Evolutionary conservation across 2,329 filamentous ascomycete genomes (phyloP).

Genomic region (Aureobasidium sp.): DNA sequence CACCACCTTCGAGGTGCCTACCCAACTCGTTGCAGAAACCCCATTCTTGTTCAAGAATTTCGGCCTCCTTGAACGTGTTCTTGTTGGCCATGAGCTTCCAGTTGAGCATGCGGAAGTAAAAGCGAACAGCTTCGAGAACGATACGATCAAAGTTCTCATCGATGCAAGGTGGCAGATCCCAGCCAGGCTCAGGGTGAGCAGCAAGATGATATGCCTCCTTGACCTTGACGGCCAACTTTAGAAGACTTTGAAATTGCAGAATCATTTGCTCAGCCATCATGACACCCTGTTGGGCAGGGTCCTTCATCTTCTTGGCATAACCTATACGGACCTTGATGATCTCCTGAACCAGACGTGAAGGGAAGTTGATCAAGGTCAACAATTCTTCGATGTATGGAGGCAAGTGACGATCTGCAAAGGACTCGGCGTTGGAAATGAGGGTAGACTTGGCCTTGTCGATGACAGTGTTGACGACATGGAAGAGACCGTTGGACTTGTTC

Average conservation of each 20-base stretch:
- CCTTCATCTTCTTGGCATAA: conserved; percentile 92
- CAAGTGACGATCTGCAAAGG: conserved; percentile 80
- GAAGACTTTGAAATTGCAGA: conserved; percentile 83
- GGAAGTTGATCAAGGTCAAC: conserved; percentile 93
- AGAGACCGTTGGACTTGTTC: conserved; percentile 53
- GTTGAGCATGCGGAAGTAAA: conserved; percentile 98
- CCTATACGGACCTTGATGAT: conserved; percentile 87
- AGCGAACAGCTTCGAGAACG: conserved; percentile 85
- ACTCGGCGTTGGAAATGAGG: conserved; percentile 74
- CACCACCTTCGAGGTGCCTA: conserved; percentile 80
- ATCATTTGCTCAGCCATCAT: conserved; percentile 99
- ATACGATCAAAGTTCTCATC: conserved; percentile 93
- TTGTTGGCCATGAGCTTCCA: conserved; percentile 98
- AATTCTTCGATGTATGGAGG: conserved; percentile 96
- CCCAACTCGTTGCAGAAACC: conserved; percentile 93
- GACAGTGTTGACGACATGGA: conserved; percentile 72
- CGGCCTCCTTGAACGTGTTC: conserved; percentile 98
- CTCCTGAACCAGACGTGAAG: conserved; percentile 88
- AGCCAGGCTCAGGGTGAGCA: conserved; percentile 78
- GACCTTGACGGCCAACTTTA: conserved; percentile 85
- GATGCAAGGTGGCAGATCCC: conserved; percentile 92
- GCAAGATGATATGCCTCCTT: conserved; percentile 82
- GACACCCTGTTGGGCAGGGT: conserved; percentile 81
- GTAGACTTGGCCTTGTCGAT: conserved; percentile 92
- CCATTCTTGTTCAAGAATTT: conserved; percentile 96